Base-by-base conservation (phyloP, 176 grass and related monocot species). In the Aegilops sharonensis region DNA sequence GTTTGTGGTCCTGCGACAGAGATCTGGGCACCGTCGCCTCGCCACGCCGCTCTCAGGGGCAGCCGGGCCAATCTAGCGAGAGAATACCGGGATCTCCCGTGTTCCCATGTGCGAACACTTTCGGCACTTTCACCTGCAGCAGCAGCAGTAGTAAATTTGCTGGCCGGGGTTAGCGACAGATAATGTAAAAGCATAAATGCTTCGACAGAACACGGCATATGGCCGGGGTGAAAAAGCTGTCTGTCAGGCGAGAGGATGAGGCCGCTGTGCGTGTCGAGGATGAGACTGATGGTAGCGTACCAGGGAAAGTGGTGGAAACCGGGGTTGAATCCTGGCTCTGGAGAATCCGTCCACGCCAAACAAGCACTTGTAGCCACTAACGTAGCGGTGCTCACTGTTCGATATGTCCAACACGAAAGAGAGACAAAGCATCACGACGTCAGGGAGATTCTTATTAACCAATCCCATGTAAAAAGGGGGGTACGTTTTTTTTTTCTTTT, bases 31-130 rank as follows among this genome's bases (percentile, higher is more conserved):
- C 2, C 54, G 20, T 59, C 17, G 32, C 75, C 40, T 77, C 21
- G 32, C 74, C 39, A 69, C 20, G 15, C 54, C 36, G 71, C 83
- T 21, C 12, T 78, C 88, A 98, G 31, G 79, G 81, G 59, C 94
- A 96, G 42, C 97, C 92, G 13, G 92, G 89, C 87, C 92, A 96
- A 71, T 89, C 88, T 79, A 87, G 86, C 32, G 78, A 89, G 56
- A 91, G 35, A 80, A 94, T 75, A 87, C 64, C 89, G 35, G 78
- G 50, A 39, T 93, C 83, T 79, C 75, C 82, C 71, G 68, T 64
- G 62, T 89, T 96, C 85, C 94, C 90, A 89, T 93, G 97, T 81
- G 95, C 87, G 56, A 91, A 99, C 77, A 99, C 90, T 85, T 93
- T 99, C 7, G 97, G 87, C 72, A 93, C 97, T 91, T 96, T 93